Evolutionary conservation across 768 basidiomycete genomes (phyloP), one percentile per base, ranked within the genome.

Genomic region (Boletus vermiculosoides): DNA sequence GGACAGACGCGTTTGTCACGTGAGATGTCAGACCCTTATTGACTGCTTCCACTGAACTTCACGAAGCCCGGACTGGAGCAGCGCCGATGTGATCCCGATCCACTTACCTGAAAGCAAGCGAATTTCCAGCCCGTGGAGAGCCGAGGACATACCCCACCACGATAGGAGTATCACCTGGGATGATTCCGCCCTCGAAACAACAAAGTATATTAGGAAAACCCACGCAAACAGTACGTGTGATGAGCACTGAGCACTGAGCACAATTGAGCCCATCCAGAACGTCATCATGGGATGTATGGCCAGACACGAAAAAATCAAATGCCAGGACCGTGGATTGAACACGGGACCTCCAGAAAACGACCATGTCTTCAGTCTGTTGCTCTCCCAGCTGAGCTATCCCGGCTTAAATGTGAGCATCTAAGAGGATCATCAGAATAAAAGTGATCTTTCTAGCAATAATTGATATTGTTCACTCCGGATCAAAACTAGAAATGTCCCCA

Each of bases 331-430:
- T 77, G 80, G 78, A 76, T 80, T 74, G 79, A 81, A 80, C 78
- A 78, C 75, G 75, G 76, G 78, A 81, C 80, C 79, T 81, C 73
- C 73, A 80, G 76, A 79, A 72, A 58, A 52, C 60, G 25, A 33
- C 31, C 22, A 28, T 18, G 22, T 41, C 81, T 84, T 84, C 83
- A 84, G 83, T 84, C 83, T 83, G 79, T 80, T 83, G 83, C 83
- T 84, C 83, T 84, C 83, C 83, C 83, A 84, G 78, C 82, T 84
- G 83, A 84, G 83, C 83, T 84, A 84, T 74, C 79, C 78, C 80
- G 82, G 81, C 82, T 51, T 53, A 6, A 8, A 12, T 7, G 13
- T 13, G 5, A 0, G 2, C 2, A 12, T 49, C 30, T 33, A 6
- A 8, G 45, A 36, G 23, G 6, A 25, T 9, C 5, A 52, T 36